Evolutionary conservation across 2,329 filamentous ascomycete species (phyloP).

Genomic region (Trichoderma pleuroti): DNA sequence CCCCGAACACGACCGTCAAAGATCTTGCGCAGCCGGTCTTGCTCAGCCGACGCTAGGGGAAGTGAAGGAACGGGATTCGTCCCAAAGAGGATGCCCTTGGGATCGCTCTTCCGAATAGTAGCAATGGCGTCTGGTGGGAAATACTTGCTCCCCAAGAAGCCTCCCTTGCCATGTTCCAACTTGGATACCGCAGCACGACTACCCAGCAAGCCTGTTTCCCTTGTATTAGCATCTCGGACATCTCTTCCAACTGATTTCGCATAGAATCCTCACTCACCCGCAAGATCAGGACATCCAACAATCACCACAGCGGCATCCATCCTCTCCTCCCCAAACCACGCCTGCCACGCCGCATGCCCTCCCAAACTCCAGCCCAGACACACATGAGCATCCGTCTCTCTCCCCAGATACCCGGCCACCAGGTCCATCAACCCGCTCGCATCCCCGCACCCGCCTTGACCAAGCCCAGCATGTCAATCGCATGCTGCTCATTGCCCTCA

Average conservation of each 20-base stretch:
- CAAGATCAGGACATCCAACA: conserved; percentile 88
- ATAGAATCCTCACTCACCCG: conserved; percentile 44
- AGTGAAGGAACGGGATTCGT: conserved; percentile 36
- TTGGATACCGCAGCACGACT: conserved; percentile 71
- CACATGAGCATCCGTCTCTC: conserved; percentile 59
- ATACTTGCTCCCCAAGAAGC: conserved; percentile 72
- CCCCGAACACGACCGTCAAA: conserved; percentile 51
- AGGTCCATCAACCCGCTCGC: conserved; percentile 72
- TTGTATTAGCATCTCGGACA: neutral
- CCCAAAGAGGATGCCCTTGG: conserved; percentile 69
- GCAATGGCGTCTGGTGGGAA: conserved; percentile 69
- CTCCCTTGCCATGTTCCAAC: conserved; percentile 49
- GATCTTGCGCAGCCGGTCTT: conserved; percentile 42
- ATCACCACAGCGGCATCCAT: conserved; percentile 75
- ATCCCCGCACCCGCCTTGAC: conserved; percentile 73
- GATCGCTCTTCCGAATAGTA: conserved; percentile 65
- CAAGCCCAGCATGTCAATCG: conserved; percentile 84
- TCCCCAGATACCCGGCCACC: conserved; percentile 65
- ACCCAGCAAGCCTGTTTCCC: conserved; percentile 59
- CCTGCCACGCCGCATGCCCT: conserved; percentile 84
- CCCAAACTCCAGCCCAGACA: conserved; percentile 82
- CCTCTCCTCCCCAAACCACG: conserved; percentile 71
- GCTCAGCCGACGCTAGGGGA: conserved; percentile 35
- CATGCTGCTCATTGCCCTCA: conserved; percentile 74
- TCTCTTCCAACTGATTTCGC: neutral